Conservation (phyloP, 23 red algal genomes). For the Gracilaria domingensis region DNA sequence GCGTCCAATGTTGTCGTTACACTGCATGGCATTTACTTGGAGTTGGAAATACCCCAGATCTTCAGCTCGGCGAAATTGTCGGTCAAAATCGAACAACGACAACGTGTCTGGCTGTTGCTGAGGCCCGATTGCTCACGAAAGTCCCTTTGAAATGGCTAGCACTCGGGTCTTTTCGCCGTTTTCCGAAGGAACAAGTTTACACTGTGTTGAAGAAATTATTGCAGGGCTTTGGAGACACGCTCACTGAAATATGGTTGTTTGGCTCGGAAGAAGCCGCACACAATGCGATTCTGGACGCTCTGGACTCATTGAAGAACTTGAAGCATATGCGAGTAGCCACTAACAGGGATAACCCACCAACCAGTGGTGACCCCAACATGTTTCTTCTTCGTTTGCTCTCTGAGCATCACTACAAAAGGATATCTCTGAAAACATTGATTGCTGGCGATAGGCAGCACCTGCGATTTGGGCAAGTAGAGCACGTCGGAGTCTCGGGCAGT, state of each 20-base stretch:
- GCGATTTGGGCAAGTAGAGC: slow-evolving; percentile 26
- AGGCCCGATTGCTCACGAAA: not conserved
- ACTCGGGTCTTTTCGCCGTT: not conserved
- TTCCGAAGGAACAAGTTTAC: slow-evolving; percentile 16
- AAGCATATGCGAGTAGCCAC: slow-evolving; percentile 27
- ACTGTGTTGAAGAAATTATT: slow-evolving; percentile 1
- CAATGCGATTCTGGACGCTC: slow-evolving; percentile 6
- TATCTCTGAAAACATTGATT: slow-evolving; percentile 22
- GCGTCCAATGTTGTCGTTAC: slow-evolving; percentile 9
- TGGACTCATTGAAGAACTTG: not conserved
- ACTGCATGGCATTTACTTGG: slow-evolving; percentile 22
- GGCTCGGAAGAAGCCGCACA: slow-evolving; percentile 14
- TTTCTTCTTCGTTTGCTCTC: slow-evolving; percentile 20
- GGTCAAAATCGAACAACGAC: slow-evolving; percentile 15
- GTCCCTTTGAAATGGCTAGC: slow-evolving; percentile 17
- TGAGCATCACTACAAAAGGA: not conserved
- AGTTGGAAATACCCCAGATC: slow-evolving; percentile 18
- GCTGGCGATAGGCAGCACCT: slow-evolving; percentile 10
- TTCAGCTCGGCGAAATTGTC: slow-evolving; percentile 8
- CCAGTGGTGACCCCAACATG: slow-evolving; percentile 14
- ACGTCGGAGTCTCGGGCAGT: not conserved
- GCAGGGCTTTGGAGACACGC: slow-evolving; percentile 7
- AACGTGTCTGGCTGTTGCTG: slow-evolving; percentile 4
- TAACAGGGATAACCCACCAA: not conserved
- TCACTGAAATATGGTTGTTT: slow-evolving; percentile 20